Percentiles rank a stretch among this genome's conserved stretches.
Conservation (phyloP, 495 filamentous ascomycete genomes). For the Corynascus novoguineensis region DNA sequence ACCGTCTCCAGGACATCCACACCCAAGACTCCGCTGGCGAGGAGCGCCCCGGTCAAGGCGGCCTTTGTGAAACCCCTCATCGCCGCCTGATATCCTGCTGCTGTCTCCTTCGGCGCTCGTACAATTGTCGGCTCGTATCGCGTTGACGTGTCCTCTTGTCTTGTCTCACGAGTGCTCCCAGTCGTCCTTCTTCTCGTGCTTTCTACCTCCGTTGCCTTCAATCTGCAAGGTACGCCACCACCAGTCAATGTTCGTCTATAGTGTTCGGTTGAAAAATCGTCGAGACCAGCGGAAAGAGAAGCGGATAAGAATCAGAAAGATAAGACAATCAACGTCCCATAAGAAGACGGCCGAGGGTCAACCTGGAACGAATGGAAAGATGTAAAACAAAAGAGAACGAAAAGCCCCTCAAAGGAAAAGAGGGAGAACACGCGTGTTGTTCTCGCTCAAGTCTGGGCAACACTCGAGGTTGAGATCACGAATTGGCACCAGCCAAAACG, state of each 20-base stretch:
- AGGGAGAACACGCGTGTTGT: background rate
- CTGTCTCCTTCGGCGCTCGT: background rate
- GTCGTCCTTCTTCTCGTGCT: background rate
- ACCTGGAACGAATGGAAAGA: constrained; percentile 47
- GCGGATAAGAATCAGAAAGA: constrained; percentile 10
- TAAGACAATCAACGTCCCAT: constrained; percentile 26
- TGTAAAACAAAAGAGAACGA: constrained; percentile 26
- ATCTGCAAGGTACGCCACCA: background rate
- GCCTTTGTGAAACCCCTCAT: constrained; percentile 24
- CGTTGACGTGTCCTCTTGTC: background rate
- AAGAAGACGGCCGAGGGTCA: constrained; percentile 44
- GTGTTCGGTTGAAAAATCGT: constrained; percentile 12
- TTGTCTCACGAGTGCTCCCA: background rate
- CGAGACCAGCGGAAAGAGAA: constrained; percentile 27
- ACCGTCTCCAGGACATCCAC: constrained; percentile 71
- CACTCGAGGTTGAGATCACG: constrained; percentile 4
- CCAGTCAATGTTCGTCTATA: background rate
- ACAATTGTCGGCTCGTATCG: background rate
- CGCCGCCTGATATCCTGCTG: background rate
- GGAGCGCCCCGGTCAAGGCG: constrained; percentile 31
- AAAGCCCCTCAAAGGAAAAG: constrained; percentile 18
- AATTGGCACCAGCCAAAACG: constrained; percentile 15
- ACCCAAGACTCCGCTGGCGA: constrained; percentile 43
- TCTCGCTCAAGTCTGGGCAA: constrained; percentile 6
- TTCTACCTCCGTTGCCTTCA: background rate